These are phyloP conservation scores for Cercospora brassicicola DNA, from an alignment of 2,329 filamentous ascomycete genomes.

Conservation along the genomic window DNA sequence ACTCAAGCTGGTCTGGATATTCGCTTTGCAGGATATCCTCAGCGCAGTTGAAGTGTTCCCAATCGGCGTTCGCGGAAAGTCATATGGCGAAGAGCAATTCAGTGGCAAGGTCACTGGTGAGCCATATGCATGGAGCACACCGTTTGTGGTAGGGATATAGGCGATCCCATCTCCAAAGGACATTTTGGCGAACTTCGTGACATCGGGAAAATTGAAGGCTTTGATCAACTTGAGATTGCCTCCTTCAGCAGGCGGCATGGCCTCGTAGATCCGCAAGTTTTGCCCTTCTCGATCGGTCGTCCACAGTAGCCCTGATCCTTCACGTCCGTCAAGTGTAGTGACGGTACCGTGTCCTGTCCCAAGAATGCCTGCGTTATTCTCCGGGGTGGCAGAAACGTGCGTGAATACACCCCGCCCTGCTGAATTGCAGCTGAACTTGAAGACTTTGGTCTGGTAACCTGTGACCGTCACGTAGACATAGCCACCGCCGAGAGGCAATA, in stretches of 20 bases:
- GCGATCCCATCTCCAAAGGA: slow-evolving; percentile 10
- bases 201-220: slow-evolving; percentile 9
- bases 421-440: slow-evolving; percentile 14
- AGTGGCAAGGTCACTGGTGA: slow-evolving; percentile 12
- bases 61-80: slow-evolving; percentile 10
- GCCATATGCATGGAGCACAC: slow-evolving; percentile 13
- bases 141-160: slow-evolving; percentile 7
- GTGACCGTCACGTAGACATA: slow-evolving; percentile 15
- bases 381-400: slow-evolving; percentile 2
- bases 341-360: slow-evolving; percentile 13
- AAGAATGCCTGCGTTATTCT: slow-evolving; percentile 13
- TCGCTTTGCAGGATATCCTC: slow-evolving; percentile 6
- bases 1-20: slow-evolving; percentile 9
- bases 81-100: slow-evolving; percentile 12
- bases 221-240: slow-evolving; percentile 4
- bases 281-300: slow-evolving; percentile 12
- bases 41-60: slow-evolving; percentile 10
- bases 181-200: slow-evolving; percentile 11
- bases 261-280: slow-evolving; percentile 15
- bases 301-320: slow-evolving; percentile 8
- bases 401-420: slow-evolving; percentile 7
- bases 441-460: slow-evolving; percentile 5
- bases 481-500: slow-evolving; percentile 7
- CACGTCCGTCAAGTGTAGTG: slow-evolving; percentile 11
- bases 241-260: slow-evolving; percentile 8